A percentile compares a stretch with the other conserved stretches of the same genome.
Evolutionary conservation across 2,329 filamentous ascomycete genomes (phyloP).

Genomic region (Fusarium buharicum): DNA sequence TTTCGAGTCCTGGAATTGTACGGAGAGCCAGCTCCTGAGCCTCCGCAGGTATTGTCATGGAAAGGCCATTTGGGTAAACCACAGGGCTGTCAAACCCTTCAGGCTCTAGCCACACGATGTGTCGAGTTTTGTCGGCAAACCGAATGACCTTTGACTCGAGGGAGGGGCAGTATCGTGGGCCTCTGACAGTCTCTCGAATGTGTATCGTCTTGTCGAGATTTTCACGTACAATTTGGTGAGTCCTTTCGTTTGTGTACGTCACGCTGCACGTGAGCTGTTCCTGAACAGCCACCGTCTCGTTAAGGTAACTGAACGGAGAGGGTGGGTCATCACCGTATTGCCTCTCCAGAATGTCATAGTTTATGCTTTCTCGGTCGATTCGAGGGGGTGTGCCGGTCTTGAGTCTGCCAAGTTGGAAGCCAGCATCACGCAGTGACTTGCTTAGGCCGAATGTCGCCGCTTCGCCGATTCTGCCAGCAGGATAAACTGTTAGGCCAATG

Average conservation of each 20-base stretch:
- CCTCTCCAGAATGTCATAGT: constrained; percentile 75
- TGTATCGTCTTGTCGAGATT: constrained; percentile 98
- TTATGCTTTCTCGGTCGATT: constrained; percentile 82
- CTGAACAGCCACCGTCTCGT: constrained; percentile 78
- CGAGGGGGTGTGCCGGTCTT: constrained; percentile 97
- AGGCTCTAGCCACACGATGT: constrained; percentile 96
- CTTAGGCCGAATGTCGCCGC: constrained; percentile 92
- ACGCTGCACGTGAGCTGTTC: constrained; percentile 87
- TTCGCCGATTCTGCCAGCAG: constrained; percentile 92
- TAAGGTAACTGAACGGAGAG: constrained; percentile 90
- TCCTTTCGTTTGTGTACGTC: constrained; percentile 84
- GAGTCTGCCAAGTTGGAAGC: constrained; percentile 86
- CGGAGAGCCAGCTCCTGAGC: constrained; percentile 87
- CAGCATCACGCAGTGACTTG: constrained; percentile 87
- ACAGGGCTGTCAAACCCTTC: constrained; percentile 92
- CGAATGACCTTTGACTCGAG: constrained; percentile 93
- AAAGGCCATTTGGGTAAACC: constrained; percentile 96
- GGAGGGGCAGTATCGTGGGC: constrained; percentile 94
- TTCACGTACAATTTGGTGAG: constrained; percentile 84
- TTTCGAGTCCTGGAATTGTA: constrained; percentile 87
- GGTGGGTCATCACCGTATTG: constrained; percentile 89
- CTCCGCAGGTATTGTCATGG: constrained; percentile 93
- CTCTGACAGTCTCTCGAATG: constrained; percentile 93
- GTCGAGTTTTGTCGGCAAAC: constrained; percentile 81
- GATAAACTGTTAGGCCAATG: constrained; percentile 85